Evolutionary conservation across 169 alveolate genomes (phyloP).

Genomic region (Cryptosporidium sp.): DNA sequence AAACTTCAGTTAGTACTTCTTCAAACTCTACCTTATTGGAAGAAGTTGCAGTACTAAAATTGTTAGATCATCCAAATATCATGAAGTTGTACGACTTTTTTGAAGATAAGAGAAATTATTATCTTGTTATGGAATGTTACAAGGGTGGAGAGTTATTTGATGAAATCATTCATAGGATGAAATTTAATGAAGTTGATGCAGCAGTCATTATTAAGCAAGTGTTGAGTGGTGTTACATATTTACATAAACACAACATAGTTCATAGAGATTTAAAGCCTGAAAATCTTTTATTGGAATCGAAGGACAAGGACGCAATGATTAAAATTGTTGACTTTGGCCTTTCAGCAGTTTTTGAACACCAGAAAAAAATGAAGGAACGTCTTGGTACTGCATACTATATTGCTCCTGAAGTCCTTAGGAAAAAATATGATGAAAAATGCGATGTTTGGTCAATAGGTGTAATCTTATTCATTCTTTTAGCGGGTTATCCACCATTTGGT

Average conservation of each 20-base stretch:
- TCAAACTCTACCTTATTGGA: slow-evolving; percentile 77
- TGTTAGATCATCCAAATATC: slow-evolving; percentile 96
- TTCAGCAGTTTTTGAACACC: slow-evolving; percentile 81
- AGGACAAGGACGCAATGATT: slow-evolving; percentile 80
- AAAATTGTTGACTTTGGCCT: slow-evolving; percentile 93
- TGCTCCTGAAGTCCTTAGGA: slow-evolving; percentile 90
- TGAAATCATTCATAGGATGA: slow-evolving; percentile 87
- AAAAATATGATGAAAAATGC: slow-evolving; percentile 89
- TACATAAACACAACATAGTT: slow-evolving; percentile 90
- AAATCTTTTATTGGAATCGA: slow-evolving; percentile 82
- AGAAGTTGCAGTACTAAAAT: slow-evolving; percentile 90
- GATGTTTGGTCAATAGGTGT: slow-evolving; percentile 93
- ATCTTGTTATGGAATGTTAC: slow-evolving; percentile 91
- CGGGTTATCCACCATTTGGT: slow-evolving; percentile 92
- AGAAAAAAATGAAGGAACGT: slow-evolving; percentile 81
- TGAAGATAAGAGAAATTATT: slow-evolving; percentile 87
- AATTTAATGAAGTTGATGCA: slow-evolving; percentile 90
- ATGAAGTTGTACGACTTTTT: slow-evolving; percentile 92
- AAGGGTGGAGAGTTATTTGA: slow-evolving; percentile 94
- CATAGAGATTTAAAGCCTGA: slow-evolving; percentile 92
- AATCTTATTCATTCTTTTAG: slow-evolving; percentile 84
- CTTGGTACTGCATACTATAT: slow-evolving; percentile 91
- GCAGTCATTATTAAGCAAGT: slow-evolving; percentile 92
- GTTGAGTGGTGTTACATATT: slow-evolving; percentile 90
- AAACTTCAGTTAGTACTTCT: slow-evolving; percentile 75